Evolutionary conservation across 495 filamentous ascomycete genomes (phyloP), one percentile per base, ranked within the genome.

Genomic region (Penicillium ochrochloron): DNA sequence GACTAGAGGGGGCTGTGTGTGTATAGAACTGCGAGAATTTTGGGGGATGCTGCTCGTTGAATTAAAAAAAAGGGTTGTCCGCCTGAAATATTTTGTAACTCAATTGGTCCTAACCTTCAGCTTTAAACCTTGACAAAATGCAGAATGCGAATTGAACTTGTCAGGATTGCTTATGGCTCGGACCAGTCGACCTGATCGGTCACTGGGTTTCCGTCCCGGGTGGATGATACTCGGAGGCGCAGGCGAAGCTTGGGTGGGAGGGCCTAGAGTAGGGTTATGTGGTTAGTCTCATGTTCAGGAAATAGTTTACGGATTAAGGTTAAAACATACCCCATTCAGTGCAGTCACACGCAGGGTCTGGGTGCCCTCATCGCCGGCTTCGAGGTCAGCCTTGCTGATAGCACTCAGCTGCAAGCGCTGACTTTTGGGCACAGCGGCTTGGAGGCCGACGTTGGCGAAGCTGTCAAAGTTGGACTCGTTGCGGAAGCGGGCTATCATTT

Each of bases 171-270:
- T 75, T 52, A 79, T 41, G 93, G 92, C 75, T 99, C 95, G 55
- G 89, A 86, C 95, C 95, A 99, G 81, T 97, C 94, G 61, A 97
- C 93, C 77, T 97, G 92, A 68, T 99, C 96, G 70, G 88, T 90
- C 9, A 96, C 86, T 56, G 88, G 80, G 29, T 85, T 84, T n/a
- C 79, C 82, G 57, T 89, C 88, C 67, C 87, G 90, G 41, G 84
- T 81, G 76, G 91, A 97, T 56, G 86, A 87, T 70, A 99, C 84
- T 80, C 91, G 94, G 66, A 99, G 82, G 73, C 96, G 85, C 66
- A 99, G 79, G 37, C 93, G 88, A 61, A 99, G 82, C 72, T 84
- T 87, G 58, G 89, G 78, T 50, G 89, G 90, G 65, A 89, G 83
- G 51, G 83, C 74, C 87, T 89, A 65, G 17, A 62, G 63, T 50